Percentiles rank a stretch among this genome's conserved stretches.
Conservation (phyloP, 495 filamentous ascomycete species). For the Hypoxylon intermedium region DNA sequence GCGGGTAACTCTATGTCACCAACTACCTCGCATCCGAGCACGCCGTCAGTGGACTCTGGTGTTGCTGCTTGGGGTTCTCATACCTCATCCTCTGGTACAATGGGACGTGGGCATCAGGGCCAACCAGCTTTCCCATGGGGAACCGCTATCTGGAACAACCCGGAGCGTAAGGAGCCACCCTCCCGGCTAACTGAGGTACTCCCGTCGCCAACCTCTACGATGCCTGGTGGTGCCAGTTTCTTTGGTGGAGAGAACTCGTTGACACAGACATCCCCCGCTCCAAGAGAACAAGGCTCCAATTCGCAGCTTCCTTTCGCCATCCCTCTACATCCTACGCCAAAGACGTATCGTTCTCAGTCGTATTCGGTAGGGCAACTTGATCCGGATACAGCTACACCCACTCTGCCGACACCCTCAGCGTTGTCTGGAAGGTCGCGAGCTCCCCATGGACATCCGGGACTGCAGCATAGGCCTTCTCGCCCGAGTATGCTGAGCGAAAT, state of each 20-base stretch:
- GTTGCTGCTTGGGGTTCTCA: conserved; percentile 66
- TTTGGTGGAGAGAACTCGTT: conserved; percentile 50
- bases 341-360: conserved; percentile 93
- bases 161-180: conserved; percentile 77
- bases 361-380: conserved; percentile 95
- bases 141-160: conserved; percentile 79
- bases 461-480: conserved; percentile 83
- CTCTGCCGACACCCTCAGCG: conserved; percentile 50
- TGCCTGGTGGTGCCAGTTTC: conserved; percentile 56
- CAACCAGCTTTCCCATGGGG: conserved; percentile 73
- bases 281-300: conserved; percentile 53
- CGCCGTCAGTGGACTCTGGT: conserved; percentile 72
- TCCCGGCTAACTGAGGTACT: conserved; percentile 75
- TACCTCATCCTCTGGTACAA: conserved; percentile 52
- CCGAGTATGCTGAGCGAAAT: conserved; percentile 86
- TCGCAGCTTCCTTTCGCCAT: conserved; percentile 87
- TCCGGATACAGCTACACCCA: conserved; percentile 64
- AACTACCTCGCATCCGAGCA: conserved; percentile 75
- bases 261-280: conserved; percentile 51
- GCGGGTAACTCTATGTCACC: conserved; percentile 74
- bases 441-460: conserved; percentile 61
- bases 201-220: conserved; percentile 75
- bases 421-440: conserved; percentile 62
- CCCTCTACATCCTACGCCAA: conserved; percentile 87
- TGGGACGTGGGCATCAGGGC: conserved; percentile 66